A percentile compares a stretch with the other conserved stretches of the same genome.
Evolutionary conservation across 2,329 filamentous ascomycete genomes (phyloP).

Genomic region (Emericellopsis atlantica): DNA sequence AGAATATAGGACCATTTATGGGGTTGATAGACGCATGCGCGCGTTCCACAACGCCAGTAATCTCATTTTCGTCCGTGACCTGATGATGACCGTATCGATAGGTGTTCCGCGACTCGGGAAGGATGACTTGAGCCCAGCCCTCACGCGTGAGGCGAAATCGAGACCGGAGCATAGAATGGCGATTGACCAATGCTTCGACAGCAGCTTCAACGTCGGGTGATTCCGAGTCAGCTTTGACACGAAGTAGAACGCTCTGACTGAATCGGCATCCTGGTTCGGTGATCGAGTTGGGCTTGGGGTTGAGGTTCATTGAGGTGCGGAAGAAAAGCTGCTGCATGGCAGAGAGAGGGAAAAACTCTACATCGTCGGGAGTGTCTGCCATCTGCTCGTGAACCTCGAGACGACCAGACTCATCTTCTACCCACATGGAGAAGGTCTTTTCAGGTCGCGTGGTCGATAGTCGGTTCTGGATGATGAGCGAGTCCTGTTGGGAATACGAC

Average conservation of each 20-base stretch:
- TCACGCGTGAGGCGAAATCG: conserved; percentile 24
- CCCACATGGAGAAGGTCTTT: conserved; percentile 10
- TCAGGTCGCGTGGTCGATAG: conserved; percentile 1
- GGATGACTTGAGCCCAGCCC: conserved; percentile 33
- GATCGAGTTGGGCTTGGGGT: conserved; percentile 13
- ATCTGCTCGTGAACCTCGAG: conserved; percentile 1
- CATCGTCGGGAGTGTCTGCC: conserved; percentile 12
- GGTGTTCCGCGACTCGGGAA: conserved; percentile 23
- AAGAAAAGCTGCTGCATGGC: conserved; percentile 43
- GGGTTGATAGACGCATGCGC: conserved; percentile 33
- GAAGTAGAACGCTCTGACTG: conserved; percentile 36
- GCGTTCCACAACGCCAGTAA: conserved; percentile 24
- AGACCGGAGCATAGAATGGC: conserved; percentile 38
- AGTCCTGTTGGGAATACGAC: background rate
- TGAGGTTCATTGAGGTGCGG: conserved; percentile 27
- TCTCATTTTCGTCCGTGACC: conserved; percentile 25
- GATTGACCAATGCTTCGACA: conserved; percentile 31
- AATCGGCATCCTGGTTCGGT: conserved; percentile 28
- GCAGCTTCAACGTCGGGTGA: conserved; percentile 33
- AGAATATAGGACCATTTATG: conserved; percentile 36
- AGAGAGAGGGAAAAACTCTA: conserved; percentile 29
- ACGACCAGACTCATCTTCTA: conserved; percentile 11
- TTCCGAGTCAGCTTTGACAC: conserved; percentile 25
- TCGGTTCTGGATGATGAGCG: background rate
- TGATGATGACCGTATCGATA: conserved; percentile 30